Percentiles rank a stretch among this genome's conserved stretches.
Evolutionary conservation across 257 asterid genomes (phyloP).

Genomic region (Rehmannia glutinosa): DNA sequence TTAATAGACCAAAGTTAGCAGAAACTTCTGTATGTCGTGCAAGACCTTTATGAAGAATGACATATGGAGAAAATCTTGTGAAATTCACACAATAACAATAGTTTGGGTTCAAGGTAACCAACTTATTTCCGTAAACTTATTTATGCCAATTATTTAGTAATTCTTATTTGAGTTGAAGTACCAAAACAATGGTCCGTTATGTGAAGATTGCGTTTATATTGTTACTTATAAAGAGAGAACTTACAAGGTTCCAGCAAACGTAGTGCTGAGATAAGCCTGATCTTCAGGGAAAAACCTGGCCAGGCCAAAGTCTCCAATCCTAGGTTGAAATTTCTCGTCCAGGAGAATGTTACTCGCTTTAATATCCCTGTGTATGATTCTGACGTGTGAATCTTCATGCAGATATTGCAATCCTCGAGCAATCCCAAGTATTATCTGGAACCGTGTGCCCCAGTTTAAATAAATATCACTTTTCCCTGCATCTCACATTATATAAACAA

Average conservation of each 20-base stretch:
- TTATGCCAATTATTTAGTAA: no score
- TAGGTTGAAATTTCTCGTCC: constrained; percentile 69
- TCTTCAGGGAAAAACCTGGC: constrained; percentile 91
- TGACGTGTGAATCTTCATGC: constrained; percentile 75
- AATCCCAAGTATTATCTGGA: constrained; percentile 70
- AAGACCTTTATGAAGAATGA: no score
- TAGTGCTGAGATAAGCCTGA: constrained; percentile 85
- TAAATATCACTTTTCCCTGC: constrained; percentile 46
- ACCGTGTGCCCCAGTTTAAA: constrained; percentile 63
- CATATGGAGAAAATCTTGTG: no score
- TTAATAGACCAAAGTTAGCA: no score
- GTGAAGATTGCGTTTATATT: no score
- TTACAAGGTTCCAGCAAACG: constrained; percentile 86
- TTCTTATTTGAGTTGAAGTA: no score
- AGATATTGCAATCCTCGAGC: constrained; percentile 82
- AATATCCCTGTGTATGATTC: constrained; percentile 81
- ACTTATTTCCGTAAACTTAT: no score
- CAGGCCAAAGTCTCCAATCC: constrained; percentile 80
- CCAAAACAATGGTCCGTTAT: no score
- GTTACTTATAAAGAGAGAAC: constrained; percentile 22
- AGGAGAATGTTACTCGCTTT: constrained; percentile 86
- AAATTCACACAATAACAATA: no score
- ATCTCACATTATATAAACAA: not conserved
- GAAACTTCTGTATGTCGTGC: no score
- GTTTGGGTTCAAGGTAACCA: no score